Base-by-base conservation (phyloP, 345 rosid genomes). In the Viola odorata region DNA sequence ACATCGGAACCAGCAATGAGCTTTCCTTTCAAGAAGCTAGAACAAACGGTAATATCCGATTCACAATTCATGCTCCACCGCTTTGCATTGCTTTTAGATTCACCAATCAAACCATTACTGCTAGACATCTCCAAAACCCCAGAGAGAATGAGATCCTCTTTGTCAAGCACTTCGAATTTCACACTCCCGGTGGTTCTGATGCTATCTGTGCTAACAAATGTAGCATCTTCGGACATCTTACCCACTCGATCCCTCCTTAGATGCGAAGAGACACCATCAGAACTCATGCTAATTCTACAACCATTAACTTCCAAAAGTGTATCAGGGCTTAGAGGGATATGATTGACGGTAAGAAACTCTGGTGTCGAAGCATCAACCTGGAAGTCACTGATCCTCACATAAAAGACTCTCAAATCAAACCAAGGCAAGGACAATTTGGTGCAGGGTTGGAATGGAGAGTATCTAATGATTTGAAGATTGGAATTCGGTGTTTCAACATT, bases 401-500 rank as follows among this genome's bases (percentile, higher is more conserved):
- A 90, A 70, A 94, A 90, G 61, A 94, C 97, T 76, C 91, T 90
- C 73, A 90, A 72, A 77, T 94, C 96, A 39, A 92, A 78, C 83
- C 91, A 81, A 3, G 85, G 67, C 3, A 68, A 76, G 7, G 82
- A 60, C 38, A 77, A 66, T 65, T 74, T 83, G 64, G 71, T 38
- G 62, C n/a, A 61, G 48, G 80, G 83, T 58, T 83, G 78, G 69
- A 78, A 78, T 45, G 84, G 84, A 16, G 86, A 77, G 76, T 85
- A 84, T 74, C 82, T 80, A 17, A 85, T 68, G 59, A 84, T 80
- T 75, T 84, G 89, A 62, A 70, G 87, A 61, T 78, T 55, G 41
- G 62, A 57, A 55, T 72, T 62, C 11, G 59, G 62, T 37, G 71
- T 72, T 68, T 66, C 81, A 57, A 71, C 87, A 32, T 69, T 66